A percentile compares a stretch with the other conserved stretches of the same genome.
Conservation (phyloP, 345 rosid genomes). For the Anastatica hierochuntica region DNA sequence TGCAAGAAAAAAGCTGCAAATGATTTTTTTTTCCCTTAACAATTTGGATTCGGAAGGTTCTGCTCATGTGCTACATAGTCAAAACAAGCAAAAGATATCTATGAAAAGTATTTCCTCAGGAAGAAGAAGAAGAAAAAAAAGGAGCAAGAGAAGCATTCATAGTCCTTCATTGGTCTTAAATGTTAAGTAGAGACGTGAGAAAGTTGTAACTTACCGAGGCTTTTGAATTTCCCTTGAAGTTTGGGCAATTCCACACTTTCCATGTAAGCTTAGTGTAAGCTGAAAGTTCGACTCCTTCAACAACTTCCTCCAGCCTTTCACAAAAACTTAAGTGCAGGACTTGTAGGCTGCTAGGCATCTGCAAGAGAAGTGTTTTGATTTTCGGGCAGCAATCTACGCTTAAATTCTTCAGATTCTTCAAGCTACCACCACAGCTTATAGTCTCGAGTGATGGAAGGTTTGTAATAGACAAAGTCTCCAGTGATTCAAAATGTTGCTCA, state of each 20-base stretch:
- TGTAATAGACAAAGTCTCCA: conserved; percentile 35
- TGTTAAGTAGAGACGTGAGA: neutral
- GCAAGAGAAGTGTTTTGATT: too few relatives aligned
- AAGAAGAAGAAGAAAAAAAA: neutral
- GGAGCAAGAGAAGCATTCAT: neutral
- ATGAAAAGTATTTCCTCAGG: neutral
- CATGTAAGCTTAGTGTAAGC: conserved; percentile 8
- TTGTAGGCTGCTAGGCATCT: too few relatives aligned
- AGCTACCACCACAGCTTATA: conserved; percentile 13
- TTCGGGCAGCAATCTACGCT: conserved; percentile 38
- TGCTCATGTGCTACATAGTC: neutral
- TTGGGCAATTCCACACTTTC: neutral
- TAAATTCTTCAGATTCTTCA: conserved; percentile 31
- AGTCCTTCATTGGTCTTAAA: neutral
- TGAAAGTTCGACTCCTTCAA: conserved; percentile 4
- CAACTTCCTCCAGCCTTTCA: conserved; percentile 28
- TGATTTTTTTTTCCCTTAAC: conserved; percentile 1
- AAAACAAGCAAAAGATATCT: neutral
- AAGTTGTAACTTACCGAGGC: conserved; percentile 12
- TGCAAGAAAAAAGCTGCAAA: conserved; percentile 9
- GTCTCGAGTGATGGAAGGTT: conserved; percentile 25
- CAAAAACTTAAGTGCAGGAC: conserved; percentile 34
- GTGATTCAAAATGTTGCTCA: conserved; percentile 17
- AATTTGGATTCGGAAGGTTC: neutral
- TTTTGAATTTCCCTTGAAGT: neutral